Evolutionary conservation across 768 basidiomycete species (phyloP).

Genomic region (Trametes gibbosa): DNA sequence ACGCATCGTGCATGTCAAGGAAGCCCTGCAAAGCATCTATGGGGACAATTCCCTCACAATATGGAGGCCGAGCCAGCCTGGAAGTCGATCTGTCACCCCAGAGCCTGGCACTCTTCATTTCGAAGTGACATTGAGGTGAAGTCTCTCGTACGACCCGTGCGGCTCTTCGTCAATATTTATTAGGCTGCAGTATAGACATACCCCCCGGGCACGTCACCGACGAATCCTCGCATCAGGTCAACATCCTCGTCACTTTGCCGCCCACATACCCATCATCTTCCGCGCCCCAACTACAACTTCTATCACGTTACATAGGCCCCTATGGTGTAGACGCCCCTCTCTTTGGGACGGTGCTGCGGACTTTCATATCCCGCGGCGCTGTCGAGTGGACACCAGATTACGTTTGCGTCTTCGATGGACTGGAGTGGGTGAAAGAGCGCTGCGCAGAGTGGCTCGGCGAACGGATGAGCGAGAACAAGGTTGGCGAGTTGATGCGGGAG

Average conservation of each 20-base stretch:
- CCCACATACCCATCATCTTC: slow-evolving; percentile 60
- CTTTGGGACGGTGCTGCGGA: slow-evolving; percentile 76
- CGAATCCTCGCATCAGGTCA: slow-evolving; percentile 11
- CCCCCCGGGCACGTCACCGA: not conserved
- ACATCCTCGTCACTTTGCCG: slow-evolving; percentile 43
- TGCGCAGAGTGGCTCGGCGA: slow-evolving; percentile 71
- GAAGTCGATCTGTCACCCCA: slow-evolving; percentile 16
- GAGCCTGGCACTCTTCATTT: slow-evolving; percentile 53
- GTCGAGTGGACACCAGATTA: slow-evolving; percentile 74
- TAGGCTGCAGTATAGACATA: not conserved
- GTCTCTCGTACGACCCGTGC: slow-evolving; percentile 25
- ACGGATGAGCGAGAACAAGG: slow-evolving; percentile 54
- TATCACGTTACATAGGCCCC: slow-evolving; percentile 80
- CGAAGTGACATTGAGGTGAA: slow-evolving; percentile 63
- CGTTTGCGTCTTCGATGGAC: slow-evolving; percentile 85
- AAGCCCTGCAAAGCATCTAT: slow-evolving; percentile 82
- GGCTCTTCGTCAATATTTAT: not conserved
- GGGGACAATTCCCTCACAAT: slow-evolving; percentile 63
- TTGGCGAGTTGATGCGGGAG: slow-evolving; percentile 53
- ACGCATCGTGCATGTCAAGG: not conserved
- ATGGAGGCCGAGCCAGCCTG: slow-evolving; percentile 39
- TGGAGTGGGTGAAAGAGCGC: slow-evolving; percentile 70
- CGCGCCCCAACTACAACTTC: slow-evolving; percentile 80
- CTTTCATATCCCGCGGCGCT: slow-evolving; percentile 73
- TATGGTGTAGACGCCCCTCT: slow-evolving; percentile 71